A percentile compares a stretch with the other conserved stretches of the same genome.
Evolutionary conservation across 2,329 filamentous ascomycete species (phyloP).

Genomic region (Talaromyces sp.): DNA sequence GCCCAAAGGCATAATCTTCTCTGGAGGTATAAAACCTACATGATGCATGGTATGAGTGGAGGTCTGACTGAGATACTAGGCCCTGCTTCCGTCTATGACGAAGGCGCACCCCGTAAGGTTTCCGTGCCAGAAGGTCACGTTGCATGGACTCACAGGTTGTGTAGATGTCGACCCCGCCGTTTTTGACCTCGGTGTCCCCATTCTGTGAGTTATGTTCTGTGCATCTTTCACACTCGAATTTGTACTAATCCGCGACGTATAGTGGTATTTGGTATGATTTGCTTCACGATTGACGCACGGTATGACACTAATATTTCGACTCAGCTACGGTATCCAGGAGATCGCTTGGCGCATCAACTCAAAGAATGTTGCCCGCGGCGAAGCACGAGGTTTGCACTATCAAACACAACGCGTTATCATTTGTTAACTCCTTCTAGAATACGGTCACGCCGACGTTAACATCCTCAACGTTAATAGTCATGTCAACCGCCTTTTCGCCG

Average conservation of each 20-base stretch:
- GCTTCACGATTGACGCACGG: neutral
- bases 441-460: slow-evolving; percentile 65
- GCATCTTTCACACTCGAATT: slow-evolving; percentile 65
- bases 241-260: neutral
- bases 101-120: slow-evolving; percentile 63
- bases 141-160: neutral
- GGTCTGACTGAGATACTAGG: slow-evolving; percentile 65
- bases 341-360: slow-evolving; percentile 68
- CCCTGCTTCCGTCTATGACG: slow-evolving; percentile 76
- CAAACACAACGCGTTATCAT: neutral
- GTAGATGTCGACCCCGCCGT: slow-evolving; percentile 66
- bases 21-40: neutral
- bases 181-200: slow-evolving; percentile 61
- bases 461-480: slow-evolving; percentile 9
- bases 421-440: slow-evolving; percentile 35
- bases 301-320: slow-evolving; percentile 27
- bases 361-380: slow-evolving; percentile 66
- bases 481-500: slow-evolving; percentile 20
- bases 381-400: slow-evolving; percentile 52
- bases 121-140: neutral
- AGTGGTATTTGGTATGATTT: slow-evolving; percentile 5
- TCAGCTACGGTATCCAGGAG: slow-evolving; percentile 63
- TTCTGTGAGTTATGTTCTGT: slow-evolving; percentile 52
- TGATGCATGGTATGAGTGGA: slow-evolving; percentile 62
- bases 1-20: slow-evolving; percentile 67